Conservation (phyloP, 2,329 filamentous ascomycete species). For the Monilinia fructicola region DNA sequence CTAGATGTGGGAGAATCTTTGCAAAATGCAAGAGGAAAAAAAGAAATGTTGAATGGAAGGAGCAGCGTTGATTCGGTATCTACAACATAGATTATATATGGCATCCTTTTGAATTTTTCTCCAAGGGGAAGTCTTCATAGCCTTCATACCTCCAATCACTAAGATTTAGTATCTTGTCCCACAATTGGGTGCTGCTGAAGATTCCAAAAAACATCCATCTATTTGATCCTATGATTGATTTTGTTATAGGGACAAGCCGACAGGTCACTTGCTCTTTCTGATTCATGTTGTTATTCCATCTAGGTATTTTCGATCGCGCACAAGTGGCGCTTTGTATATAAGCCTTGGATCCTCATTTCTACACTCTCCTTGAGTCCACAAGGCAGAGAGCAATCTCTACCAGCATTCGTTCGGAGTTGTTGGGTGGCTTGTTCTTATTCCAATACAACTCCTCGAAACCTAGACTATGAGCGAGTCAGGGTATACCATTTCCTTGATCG, state of each 20-base stretch:
- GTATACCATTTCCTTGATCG: not conserved
- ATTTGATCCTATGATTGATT: not conserved
- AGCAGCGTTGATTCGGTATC: not conserved
- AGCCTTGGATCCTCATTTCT: not conserved
- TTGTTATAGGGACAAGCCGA: not conserved
- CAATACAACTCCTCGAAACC: not conserved
- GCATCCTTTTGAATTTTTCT: not conserved
- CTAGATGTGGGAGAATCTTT: not conserved
- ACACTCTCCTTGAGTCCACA: not conserved
- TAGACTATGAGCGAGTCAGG: not conserved
- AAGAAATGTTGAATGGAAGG: not conserved
- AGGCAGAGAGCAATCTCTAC: not conserved
- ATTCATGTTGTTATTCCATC: not conserved
- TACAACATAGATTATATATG: not conserved
- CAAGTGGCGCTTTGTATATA: not conserved
- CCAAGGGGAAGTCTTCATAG: not conserved
- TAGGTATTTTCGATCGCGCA: not conserved
- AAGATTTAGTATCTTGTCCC: not conserved
- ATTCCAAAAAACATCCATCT: no score
- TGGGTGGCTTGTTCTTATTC: constrained; percentile 2
- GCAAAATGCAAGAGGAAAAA: constrained; percentile 5
- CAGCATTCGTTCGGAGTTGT: not conserved
- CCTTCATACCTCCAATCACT: not conserved
- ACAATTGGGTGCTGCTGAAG: not conserved
- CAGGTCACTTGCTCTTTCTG: not conserved